Evolutionary conservation across 2,329 filamentous ascomycete species (phyloP).

Genomic region (Arthrobotrys iridis): DNA sequence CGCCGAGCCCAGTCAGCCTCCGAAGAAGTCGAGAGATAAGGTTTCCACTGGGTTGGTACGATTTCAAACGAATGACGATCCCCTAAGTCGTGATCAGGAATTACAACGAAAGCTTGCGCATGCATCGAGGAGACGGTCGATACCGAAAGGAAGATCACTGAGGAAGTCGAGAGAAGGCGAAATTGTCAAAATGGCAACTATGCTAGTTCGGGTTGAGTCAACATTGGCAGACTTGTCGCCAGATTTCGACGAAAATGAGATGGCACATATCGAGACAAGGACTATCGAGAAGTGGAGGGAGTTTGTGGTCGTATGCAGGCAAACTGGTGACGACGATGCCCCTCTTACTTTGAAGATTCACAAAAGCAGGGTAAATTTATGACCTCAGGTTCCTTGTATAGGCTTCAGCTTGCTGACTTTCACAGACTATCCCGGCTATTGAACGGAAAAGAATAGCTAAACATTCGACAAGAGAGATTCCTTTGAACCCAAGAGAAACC

Average conservation of each 20-base stretch:
- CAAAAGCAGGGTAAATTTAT: conserved; percentile 68
- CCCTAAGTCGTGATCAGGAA: conserved; percentile 62
- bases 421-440: conserved; percentile 67
- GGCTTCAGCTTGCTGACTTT: not conserved
- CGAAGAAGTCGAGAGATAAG: conserved; percentile 54
- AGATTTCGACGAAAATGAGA: conserved; percentile 73
- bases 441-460: conserved; percentile 67
- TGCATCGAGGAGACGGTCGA: conserved; percentile 60
- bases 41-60: conserved; percentile 61
- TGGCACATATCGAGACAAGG: conserved; percentile 69
- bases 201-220: conserved; percentile 72
- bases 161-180: conserved; percentile 66
- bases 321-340: conserved; percentile 67
- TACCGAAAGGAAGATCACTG: conserved; percentile 49
- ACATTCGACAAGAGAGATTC: conserved; percentile 69
- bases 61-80: conserved; percentile 64
- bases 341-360: conserved; percentile 71
- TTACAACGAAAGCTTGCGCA: conserved; percentile 60
- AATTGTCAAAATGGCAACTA: conserved; percentile 74
- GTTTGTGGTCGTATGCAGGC: conserved; percentile 71
- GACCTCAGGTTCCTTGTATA: too few relatives aligned
- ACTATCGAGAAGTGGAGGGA: conserved; percentile 73
- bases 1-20: conserved; percentile 38
- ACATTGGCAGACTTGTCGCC: conserved; percentile 67
- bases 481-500: conserved; percentile 66